phyloP scores from a whole-genome alignment of 2,329 filamentous ascomycete species.

The Xylaria sp. region DNA sequence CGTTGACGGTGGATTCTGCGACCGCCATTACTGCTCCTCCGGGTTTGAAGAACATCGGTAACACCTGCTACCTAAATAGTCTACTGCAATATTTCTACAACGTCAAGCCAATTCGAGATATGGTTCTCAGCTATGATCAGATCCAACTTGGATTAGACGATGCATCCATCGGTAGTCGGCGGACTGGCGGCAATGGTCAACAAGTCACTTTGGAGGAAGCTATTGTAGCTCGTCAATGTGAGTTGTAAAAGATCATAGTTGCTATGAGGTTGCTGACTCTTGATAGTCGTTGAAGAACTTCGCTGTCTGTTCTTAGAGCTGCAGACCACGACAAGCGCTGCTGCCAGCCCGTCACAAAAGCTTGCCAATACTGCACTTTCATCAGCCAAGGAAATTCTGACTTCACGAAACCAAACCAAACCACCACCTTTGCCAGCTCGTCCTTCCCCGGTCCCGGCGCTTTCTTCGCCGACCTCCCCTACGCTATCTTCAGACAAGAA shows the following conservation, averaged over 20 bases:
- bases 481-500: constrained; percentile 44
- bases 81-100: constrained; percentile 96
- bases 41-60: constrained; percentile 91
- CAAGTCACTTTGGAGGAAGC: constrained; percentile 64
- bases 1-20: constrained; percentile 27
- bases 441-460: constrained; percentile 55
- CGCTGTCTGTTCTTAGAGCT: constrained; percentile 76
- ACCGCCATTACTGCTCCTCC: constrained; percentile 73
- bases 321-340: constrained; percentile 69
- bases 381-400: constrained; percentile 54
- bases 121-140: constrained; percentile 80
- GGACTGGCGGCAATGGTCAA: constrained; percentile 75
- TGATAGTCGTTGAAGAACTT: constrained; percentile 78
- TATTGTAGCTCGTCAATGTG: constrained; percentile 79
- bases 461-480: constrained; percentile 18
- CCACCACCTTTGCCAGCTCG: constrained; percentile 64
- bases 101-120: constrained; percentile 80
- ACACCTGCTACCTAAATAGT: constrained; percentile 98
- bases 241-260: constrained; percentile 52
- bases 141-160: constrained; percentile 75
- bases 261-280: constrained; percentile 32
- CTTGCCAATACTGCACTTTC: constrained; percentile 84
- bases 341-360: constrained; percentile 77
- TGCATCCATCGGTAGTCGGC: constrained; percentile 71
- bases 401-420: constrained; percentile 37